Evolutionary conservation across 495 filamentous ascomycete species (phyloP).

Genomic region (Daldinia vernicosa): DNA sequence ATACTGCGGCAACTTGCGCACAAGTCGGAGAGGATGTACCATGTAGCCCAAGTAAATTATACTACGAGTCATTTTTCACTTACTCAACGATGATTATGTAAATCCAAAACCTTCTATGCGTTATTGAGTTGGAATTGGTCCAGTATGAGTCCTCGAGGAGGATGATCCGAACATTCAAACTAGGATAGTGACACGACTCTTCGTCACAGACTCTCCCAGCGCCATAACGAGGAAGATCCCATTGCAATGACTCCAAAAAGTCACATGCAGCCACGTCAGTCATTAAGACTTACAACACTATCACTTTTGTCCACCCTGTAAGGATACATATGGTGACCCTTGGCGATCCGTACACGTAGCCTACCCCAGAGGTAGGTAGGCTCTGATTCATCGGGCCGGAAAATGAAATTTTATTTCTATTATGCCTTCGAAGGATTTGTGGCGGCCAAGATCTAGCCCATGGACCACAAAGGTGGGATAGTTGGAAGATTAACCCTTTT

Average conservation of each 20-base stretch:
- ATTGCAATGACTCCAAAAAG: constrained; percentile 8
- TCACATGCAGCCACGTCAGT: constrained; percentile 6
- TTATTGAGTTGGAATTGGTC: background rate
- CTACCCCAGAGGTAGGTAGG: background rate
- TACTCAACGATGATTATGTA: background rate
- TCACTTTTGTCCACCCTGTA: background rate
- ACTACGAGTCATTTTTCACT: background rate
- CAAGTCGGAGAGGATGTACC: background rate
- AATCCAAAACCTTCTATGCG: background rate
- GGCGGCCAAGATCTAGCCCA: background rate
- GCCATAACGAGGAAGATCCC: background rate
- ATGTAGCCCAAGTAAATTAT: background rate
- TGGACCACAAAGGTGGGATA: background rate
- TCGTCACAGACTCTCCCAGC: background rate
- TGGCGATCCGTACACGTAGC: background rate
- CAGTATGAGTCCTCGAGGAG: background rate
- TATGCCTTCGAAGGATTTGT: background rate
- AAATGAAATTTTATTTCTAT: background rate
- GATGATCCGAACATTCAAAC: background rate
- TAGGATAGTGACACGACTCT: background rate
- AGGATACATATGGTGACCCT: background rate
- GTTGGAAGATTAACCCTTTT: background rate
- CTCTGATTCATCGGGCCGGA: background rate
- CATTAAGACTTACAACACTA: background rate
- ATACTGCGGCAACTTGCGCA: background rate